Percentiles rank a stretch among this genome's conserved stretches.
phyloP scores from a whole-genome alignment of 257 asterid genomes.

The Prunella vulgaris region DNA sequence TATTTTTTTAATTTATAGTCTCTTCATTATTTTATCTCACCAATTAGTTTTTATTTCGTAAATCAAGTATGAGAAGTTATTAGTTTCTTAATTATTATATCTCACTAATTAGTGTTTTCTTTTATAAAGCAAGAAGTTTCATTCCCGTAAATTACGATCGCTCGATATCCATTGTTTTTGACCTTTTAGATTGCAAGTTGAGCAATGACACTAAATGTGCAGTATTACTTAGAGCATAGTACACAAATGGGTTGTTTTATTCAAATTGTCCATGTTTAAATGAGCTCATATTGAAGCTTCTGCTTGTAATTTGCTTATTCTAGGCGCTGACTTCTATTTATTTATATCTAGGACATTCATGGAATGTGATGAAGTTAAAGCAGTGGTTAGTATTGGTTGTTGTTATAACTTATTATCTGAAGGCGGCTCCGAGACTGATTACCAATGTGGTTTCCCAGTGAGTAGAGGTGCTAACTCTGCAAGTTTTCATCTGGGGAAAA shows the following conservation, averaged over 20 bases:
- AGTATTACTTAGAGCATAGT: constrained; percentile 3
- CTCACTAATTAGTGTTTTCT: no score
- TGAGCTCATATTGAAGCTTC: constrained; percentile 8
- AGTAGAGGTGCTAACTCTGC: constrained; percentile 66
- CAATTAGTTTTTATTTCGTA: not conserved
- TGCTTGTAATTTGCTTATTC: constrained; percentile 7
- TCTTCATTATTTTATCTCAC: not conserved
- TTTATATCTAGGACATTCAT: constrained; percentile 52
- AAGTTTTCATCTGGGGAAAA: constrained; percentile 48
- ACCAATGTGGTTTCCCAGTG: constrained; percentile 69
- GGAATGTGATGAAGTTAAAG: constrained; percentile 69
- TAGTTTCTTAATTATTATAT: not conserved
- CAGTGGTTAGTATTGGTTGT: constrained; percentile 84
- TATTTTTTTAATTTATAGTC: constrained; percentile 6
- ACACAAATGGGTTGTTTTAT: not conserved
- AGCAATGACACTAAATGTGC: not conserved
- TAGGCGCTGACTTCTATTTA: constrained; percentile 22
- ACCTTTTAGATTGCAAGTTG: constrained; percentile 1
- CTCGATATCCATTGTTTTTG: not conserved
- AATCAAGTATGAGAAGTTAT: not conserved
- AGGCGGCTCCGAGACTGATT: constrained; percentile 36
- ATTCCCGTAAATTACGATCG: not conserved
- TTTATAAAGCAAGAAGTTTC: not conserved
- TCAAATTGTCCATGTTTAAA: not conserved
- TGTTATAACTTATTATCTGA: constrained; percentile 89